phyloP scores from a whole-genome alignment of 1,139 yeast genomes.

The Scheffersomyces quercinus region DNA sequence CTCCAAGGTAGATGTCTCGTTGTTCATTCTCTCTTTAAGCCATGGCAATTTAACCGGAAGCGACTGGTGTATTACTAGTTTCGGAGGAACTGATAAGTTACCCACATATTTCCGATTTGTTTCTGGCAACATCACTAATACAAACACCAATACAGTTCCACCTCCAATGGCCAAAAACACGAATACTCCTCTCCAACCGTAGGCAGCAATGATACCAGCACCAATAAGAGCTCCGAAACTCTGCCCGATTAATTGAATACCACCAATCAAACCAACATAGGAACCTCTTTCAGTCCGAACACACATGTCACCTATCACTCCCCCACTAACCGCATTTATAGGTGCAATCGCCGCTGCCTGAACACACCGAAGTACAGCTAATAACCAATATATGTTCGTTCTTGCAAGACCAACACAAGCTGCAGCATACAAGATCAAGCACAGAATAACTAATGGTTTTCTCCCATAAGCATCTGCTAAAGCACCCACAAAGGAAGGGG shows the following conservation, averaged over 20 bases:
- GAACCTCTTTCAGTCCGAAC: conserved; percentile 65
- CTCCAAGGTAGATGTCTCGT: conserved; percentile 4
- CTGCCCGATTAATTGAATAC: conserved; percentile 68
- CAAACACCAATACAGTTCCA: conserved; percentile 39
- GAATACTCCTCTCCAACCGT: conserved; percentile 77
- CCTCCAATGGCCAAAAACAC: conserved; percentile 70
- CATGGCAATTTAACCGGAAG: conserved; percentile 35
- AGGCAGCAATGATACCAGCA: conserved; percentile 56
- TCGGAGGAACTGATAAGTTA: conserved; percentile 58
- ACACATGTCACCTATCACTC: conserved; percentile 69
- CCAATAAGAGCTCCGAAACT: conserved; percentile 80
- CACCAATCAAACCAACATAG: conserved; percentile 60
- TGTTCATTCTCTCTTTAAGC: conserved; percentile 14
- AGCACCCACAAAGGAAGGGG: conserved; percentile 26
- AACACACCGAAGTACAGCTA: conserved; percentile 54
- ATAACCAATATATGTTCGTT: conserved; percentile 25
- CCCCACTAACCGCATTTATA: conserved; percentile 63
- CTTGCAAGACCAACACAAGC: conserved; percentile 28
- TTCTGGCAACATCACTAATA: conserved; percentile 60
- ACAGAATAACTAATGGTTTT: conserved; percentile 43
- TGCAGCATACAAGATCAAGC: conserved; percentile 15
- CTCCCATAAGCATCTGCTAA: conserved; percentile 70
- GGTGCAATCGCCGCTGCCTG: conserved; percentile 76
- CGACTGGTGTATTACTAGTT: conserved; percentile 35
- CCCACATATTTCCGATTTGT: conserved; percentile 71